Evolutionary conservation across 2,329 filamentous ascomycete genomes (phyloP).

Genomic region (Paraphoma chrysanthemicola): DNA sequence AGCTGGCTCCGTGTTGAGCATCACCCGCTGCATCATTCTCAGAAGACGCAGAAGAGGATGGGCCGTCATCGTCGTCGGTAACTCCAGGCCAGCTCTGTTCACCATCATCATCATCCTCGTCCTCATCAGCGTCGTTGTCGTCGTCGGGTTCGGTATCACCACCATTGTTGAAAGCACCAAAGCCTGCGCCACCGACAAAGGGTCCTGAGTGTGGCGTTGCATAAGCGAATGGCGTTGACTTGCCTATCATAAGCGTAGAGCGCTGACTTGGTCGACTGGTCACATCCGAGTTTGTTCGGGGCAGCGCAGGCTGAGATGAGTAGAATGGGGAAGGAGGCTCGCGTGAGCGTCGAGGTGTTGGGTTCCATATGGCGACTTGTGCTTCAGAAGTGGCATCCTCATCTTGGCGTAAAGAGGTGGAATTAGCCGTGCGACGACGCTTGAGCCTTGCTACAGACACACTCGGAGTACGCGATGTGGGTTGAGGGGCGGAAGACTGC

Average conservation of each 20-base stretch:
- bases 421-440: conserved; percentile 53
- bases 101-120: conserved; percentile 24
- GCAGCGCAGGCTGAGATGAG: conserved; percentile 37
- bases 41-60: conserved; percentile 26
- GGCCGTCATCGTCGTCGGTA: conserved; percentile 32
- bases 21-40: conserved; percentile 17
- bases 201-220: conserved; percentile 72
- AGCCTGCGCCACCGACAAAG: conserved; percentile 37
- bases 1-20: conserved; percentile 40
- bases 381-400: conserved; percentile 23
- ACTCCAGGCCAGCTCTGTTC: conserved; percentile 42
- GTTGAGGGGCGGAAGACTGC: conserved; percentile 34
- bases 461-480: conserved; percentile 47
- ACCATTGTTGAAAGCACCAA: conserved; percentile 30
- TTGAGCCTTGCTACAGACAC: conserved; percentile 46
- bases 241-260: conserved; percentile 33
- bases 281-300: conserved; percentile 40
- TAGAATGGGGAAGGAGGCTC: conserved; percentile 53
- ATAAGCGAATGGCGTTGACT: conserved; percentile 70
- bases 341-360: conserved; percentile 53
- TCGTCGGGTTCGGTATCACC: conserved; percentile 46
- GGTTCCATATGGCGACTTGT: conserved; percentile 38
- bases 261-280: conserved; percentile 54
- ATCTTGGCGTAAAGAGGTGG: conserved; percentile 31
- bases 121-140: conserved; percentile 39